A percentile compares a stretch with the other conserved stretches of the same genome.
Conservation (phyloP, 768 basidiomycete genomes). For the Tylopilus intermedius region DNA sequence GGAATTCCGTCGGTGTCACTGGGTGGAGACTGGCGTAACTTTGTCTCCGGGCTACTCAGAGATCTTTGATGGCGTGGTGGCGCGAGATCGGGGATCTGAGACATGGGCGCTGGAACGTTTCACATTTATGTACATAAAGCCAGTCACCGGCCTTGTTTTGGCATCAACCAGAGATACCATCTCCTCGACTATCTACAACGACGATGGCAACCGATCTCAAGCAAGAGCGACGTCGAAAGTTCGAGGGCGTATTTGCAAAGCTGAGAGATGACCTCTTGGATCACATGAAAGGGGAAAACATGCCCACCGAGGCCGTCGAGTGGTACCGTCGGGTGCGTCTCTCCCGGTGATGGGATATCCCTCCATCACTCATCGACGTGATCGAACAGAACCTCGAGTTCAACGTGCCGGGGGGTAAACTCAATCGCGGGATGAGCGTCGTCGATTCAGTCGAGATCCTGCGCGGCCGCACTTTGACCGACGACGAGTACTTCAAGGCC, state of each 20-base stretch:
- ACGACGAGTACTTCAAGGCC: slow-evolving; percentile 84
- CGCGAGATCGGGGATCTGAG: not conserved
- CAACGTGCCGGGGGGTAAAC: slow-evolving; percentile 95
- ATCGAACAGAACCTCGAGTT: slow-evolving; percentile 59
- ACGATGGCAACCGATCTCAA: slow-evolving; percentile 30
- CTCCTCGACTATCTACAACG: not conserved
- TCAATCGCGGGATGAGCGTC: slow-evolving; percentile 95
- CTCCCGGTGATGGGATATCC: not conserved
- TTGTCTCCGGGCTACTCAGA: too few relatives aligned
- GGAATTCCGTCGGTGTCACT: too few relatives aligned
- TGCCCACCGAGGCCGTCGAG: slow-evolving; percentile 78
- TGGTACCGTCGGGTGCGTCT: slow-evolving; percentile 67
- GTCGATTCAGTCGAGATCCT: slow-evolving; percentile 90
- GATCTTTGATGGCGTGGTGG: not conserved
- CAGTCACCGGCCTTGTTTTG: too few relatives aligned
- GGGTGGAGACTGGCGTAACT: too few relatives aligned
- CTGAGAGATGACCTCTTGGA: slow-evolving; percentile 76
- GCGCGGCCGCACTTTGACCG: slow-evolving; percentile 60
- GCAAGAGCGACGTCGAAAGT: slow-evolving; percentile 51
- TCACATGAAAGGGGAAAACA: slow-evolving; percentile 60
- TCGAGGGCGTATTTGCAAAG: slow-evolving; percentile 65
- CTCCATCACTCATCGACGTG: too few relatives aligned
- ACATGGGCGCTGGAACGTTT: not conserved
- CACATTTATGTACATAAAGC: too few relatives aligned
- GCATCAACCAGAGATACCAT: too few relatives aligned